Conservation (phyloP, 2,329 filamentous ascomycete genomes). For the Ceratocystis smalleyi region DNA sequence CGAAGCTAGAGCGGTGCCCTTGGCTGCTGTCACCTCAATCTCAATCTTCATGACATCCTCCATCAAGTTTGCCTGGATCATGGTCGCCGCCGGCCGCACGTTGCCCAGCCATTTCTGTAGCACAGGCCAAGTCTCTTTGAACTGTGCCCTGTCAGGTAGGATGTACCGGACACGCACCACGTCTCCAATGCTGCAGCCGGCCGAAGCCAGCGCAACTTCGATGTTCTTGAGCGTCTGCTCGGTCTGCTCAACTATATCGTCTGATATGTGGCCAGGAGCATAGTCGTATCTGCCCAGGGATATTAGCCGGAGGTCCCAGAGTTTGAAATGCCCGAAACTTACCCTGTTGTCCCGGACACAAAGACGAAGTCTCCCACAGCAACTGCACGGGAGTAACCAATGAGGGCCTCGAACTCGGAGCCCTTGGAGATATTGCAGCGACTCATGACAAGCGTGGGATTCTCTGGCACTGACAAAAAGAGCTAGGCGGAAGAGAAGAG, state of each 20-base stretch:
- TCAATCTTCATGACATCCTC: conserved; percentile 34
- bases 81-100: conserved; percentile 38
- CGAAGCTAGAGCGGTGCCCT: background rate
- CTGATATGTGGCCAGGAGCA: conserved; percentile 30
- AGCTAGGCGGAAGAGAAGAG: background rate
- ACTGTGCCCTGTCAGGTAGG: conserved; percentile 33
- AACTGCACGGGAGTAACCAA: conserved; percentile 40
- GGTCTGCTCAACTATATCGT: conserved; percentile 32
- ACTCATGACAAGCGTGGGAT: background rate
- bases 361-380: conserved; percentile 36
- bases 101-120: conserved; percentile 34
- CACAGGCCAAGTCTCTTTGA: conserved; percentile 34
- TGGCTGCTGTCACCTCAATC: conserved; percentile 29
- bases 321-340: conserved; percentile 4
- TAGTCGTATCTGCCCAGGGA: conserved; percentile 34
- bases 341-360: conserved; percentile 42
- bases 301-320: background rate
- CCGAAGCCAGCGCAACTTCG: conserved; percentile 29
- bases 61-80: conserved; percentile 37
- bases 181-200: conserved; percentile 30
- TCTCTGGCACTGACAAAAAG: background rate
- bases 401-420: conserved; percentile 36
- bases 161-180: conserved; percentile 39
- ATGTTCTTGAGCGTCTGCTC: conserved; percentile 37
- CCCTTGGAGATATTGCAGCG: conserved; percentile 29